Evolutionary conservation across 495 filamentous ascomycete genomes (phyloP), one percentile per base, ranked within the genome.

Genomic region (Melanomma pulvis-pyrius): DNA sequence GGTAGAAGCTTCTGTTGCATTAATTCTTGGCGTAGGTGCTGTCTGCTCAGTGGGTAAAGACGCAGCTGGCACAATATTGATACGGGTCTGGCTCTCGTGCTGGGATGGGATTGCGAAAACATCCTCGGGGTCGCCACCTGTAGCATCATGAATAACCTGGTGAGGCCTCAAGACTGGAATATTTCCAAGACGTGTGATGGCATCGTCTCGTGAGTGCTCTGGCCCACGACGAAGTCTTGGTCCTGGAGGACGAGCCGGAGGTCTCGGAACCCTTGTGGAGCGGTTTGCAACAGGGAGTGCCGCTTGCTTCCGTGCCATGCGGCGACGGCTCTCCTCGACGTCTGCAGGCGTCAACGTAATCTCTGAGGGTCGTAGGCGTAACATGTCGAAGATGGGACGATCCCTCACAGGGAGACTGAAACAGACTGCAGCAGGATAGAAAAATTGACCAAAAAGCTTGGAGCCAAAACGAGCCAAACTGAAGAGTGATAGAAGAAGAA

Each of bases 291-390:
- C 5, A 21, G 50, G 50, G 32, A 24, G 29, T 52, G 53, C 63
- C 19, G 69, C 28, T 60, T 65, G 52, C 26, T 50, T 57, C 1
- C 53, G 34, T 32, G 57, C 57, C 58, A 72, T 67, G n/a, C 61
- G 53, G 19, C 61, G 66, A 32, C 32, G 55, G 21, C 50, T 67
- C 29, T 71, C 65, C 29, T 74, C 58, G 47, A 71, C 46, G 60
- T 74, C 71, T 22, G 65, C 69, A 32, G 69, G 49, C 24, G 69
- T 74, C 50, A 74, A 56, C 2, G 65, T 56, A 30, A 74, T 74
- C 68, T 74, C 71, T 11, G 71, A 67, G 25, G 69, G 65, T 25
- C 62, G 55, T 15, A 57, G 56, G 22, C 71, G 71, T 54, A 74
- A 51, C 71, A 74, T 74, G 39, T 26, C 26, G 49, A 55, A 29